These are phyloP conservation scores for Rhododendron ferrugineum DNA, from an alignment of 148 eudicot genomes.

Conservation along the genomic window DNA sequence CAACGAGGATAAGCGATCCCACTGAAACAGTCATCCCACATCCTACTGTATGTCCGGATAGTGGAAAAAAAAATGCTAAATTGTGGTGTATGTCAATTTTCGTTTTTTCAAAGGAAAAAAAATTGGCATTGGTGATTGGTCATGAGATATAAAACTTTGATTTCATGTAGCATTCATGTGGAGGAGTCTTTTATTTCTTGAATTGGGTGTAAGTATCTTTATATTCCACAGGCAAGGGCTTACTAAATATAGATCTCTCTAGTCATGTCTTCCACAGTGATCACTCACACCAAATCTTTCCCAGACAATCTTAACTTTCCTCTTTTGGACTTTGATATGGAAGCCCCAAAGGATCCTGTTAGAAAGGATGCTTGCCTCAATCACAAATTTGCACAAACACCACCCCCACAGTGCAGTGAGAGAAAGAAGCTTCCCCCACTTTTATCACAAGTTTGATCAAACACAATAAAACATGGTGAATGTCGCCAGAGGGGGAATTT, in stretches of 20 bases:
- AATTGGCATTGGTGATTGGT: background rate
- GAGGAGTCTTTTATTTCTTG: constrained; percentile 12
- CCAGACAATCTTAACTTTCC: constrained; percentile 25
- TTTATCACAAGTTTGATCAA: background rate
- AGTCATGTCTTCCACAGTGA: constrained; percentile 69
- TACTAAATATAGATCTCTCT: constrained; percentile 35
- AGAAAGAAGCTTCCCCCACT: background rate
- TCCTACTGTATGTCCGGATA: no score
- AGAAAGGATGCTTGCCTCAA: constrained; percentile 6
- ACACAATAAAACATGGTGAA: background rate
- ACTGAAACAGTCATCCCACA: no score
- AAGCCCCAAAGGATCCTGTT: constrained; percentile 12
- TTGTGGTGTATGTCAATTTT: background rate
- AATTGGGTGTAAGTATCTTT: constrained; percentile 21
- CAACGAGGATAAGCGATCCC: no score
- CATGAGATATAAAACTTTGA: background rate
- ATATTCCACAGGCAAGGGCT: constrained; percentile 11
- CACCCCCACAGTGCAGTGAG: background rate
- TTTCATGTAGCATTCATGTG: constrained; percentile 25
- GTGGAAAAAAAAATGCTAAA: no score
- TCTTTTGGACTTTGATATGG: constrained; percentile 17
- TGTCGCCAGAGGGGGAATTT: background rate
- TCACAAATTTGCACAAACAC: constrained; percentile 4
- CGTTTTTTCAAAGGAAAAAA: background rate
- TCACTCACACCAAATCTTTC: constrained; percentile 16